Conservation (phyloP, 768 basidiomycete genomes). For the Boletus huronensis region DNA sequence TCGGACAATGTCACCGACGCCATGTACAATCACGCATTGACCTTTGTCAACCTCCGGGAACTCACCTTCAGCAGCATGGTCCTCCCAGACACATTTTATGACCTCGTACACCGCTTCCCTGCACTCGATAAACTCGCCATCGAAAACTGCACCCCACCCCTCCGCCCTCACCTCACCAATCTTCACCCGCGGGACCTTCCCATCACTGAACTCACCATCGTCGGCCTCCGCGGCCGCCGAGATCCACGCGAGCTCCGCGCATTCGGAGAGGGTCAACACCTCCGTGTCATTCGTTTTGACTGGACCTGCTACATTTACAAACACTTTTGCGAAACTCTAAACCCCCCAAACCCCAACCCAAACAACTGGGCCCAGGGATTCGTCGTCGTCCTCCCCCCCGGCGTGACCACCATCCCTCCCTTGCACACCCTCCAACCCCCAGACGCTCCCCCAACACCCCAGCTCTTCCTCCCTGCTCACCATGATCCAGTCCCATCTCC, state of each 20-base stretch:
- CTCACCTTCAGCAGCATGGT: slow-evolving; percentile 38
- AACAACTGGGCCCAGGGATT: slow-evolving; percentile 17
- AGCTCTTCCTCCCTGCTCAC: slow-evolving; percentile 6
- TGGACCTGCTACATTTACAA: slow-evolving; percentile 40
- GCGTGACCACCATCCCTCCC: not conserved
- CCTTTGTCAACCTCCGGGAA: slow-evolving; percentile 36
- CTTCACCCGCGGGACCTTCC: slow-evolving; percentile 36
- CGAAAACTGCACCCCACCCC: slow-evolving; percentile 37
- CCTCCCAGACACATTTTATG: slow-evolving; percentile 36
- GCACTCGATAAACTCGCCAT: slow-evolving; percentile 37
- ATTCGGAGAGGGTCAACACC: slow-evolving; percentile 35
- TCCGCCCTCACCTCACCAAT: slow-evolving; percentile 14
- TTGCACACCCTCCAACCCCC: slow-evolving; percentile 12
- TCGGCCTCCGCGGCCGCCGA: slow-evolving; percentile 33
- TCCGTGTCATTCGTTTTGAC: slow-evolving; percentile 44
- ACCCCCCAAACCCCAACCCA: not conserved
- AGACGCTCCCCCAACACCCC: not conserved
- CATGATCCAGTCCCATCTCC: slow-evolving; percentile 18
- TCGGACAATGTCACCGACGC: slow-evolving; percentile 12
- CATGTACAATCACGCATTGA: slow-evolving; percentile 17
- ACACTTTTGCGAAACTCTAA: slow-evolving; percentile 15
- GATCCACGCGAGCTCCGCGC: slow-evolving; percentile 26
- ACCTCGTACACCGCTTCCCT: slow-evolving; percentile 36
- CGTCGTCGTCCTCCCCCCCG: slow-evolving; percentile 7
- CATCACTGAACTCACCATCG: slow-evolving; percentile 41